These are phyloP conservation scores for Boletellus ananas DNA, from an alignment of 768 basidiomycete genomes.

Conservation along the genomic window DNA sequence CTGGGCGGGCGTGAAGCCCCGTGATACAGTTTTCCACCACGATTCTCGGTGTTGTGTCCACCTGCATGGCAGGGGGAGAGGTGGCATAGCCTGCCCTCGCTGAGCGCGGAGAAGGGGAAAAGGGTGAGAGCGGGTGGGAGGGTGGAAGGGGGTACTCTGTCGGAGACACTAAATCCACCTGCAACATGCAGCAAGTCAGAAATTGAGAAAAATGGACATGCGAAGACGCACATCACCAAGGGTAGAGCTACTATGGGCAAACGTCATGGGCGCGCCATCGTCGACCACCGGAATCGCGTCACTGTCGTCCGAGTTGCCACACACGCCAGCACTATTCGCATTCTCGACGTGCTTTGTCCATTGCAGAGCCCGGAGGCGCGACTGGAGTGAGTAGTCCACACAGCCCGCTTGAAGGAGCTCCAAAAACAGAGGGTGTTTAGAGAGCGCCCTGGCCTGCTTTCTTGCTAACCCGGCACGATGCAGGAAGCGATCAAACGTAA, in stretches of 20 bases:
- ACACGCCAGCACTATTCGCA: no score
- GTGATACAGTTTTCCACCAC: no score
- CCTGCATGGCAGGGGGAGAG: not conserved
- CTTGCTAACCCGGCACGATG: constrained; percentile 37
- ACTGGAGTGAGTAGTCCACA: not conserved
- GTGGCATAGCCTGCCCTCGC: constrained; percentile 5
- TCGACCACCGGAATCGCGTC: not conserved
- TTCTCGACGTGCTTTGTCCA: constrained; percentile 15
- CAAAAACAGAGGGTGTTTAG: constrained; percentile 45
- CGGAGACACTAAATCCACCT: constrained; percentile 37
- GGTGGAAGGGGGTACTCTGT: constrained; percentile 30
- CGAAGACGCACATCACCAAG: constrained; percentile 27
- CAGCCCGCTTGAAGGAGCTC: constrained; percentile 33
- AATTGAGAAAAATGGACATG: no score
- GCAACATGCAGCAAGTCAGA: not conserved
- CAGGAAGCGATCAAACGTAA: constrained; percentile 46
- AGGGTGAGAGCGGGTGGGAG: constrained; percentile 15
- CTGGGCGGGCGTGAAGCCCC: no score
- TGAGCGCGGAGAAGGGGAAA: constrained; percentile 15
- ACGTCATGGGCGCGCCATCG: constrained; percentile 2
- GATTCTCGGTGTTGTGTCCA: no score
- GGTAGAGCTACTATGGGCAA: constrained; percentile 16
- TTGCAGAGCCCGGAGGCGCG: constrained; percentile 15
- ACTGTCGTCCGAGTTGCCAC: not conserved
- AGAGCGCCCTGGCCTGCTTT: constrained; percentile 31